Percentiles rank a stretch among this genome's conserved stretches.
Evolutionary conservation across 1,284 basidiomycete species (phyloP).

Genomic region (Anthracocystis setariae): DNA sequence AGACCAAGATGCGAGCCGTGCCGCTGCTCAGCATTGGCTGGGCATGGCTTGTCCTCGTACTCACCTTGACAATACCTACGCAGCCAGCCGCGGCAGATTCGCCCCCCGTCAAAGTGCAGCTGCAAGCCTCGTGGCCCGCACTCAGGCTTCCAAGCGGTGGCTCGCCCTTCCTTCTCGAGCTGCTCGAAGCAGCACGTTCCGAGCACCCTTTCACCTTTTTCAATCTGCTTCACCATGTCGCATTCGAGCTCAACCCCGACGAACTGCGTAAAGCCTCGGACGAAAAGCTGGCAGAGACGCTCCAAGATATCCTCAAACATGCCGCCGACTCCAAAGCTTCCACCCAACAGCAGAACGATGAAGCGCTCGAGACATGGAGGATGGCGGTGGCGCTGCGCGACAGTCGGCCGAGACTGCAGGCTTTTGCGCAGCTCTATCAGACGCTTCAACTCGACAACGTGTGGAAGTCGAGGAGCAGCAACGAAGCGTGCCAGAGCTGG

Average conservation of each 20-base stretch:
- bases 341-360: neutral
- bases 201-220: slow-evolving; percentile 52
- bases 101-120: slow-evolving; percentile 79
- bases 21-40: slow-evolving; percentile 22
- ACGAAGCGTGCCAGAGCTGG: slow-evolving; percentile 60
- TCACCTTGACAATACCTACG: slow-evolving; percentile 9
- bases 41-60: slow-evolving; percentile 25
- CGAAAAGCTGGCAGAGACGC: slow-evolving; percentile 14
- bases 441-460: slow-evolving; percentile 27
- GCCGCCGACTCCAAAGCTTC: slow-evolving; percentile 15
- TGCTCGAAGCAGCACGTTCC: slow-evolving; percentile 75
- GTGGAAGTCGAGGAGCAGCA: slow-evolving; percentile 64
- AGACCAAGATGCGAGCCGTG: slow-evolving; percentile 25
- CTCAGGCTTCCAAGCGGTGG: slow-evolving; percentile 48
- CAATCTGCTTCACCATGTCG: slow-evolving; percentile 40
- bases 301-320: slow-evolving; percentile 15
- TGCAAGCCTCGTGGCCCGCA: slow-evolving; percentile 82
- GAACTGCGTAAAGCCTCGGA: slow-evolving; percentile 23
- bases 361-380: slow-evolving; percentile 50
- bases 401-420: slow-evolving; percentile 53
- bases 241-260: slow-evolving; percentile 7
- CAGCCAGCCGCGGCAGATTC: slow-evolving; percentile 12
- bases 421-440: slow-evolving; percentile 57
- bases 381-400: slow-evolving; percentile 54
- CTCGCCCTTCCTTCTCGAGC: slow-evolving; percentile 74